A percentile compares a stretch with the other conserved stretches of the same genome.
These are phyloP conservation scores for Penicillium verrucosum DNA, from an alignment of 2,329 filamentous ascomycete genomes.

Conservation along the genomic window DNA sequence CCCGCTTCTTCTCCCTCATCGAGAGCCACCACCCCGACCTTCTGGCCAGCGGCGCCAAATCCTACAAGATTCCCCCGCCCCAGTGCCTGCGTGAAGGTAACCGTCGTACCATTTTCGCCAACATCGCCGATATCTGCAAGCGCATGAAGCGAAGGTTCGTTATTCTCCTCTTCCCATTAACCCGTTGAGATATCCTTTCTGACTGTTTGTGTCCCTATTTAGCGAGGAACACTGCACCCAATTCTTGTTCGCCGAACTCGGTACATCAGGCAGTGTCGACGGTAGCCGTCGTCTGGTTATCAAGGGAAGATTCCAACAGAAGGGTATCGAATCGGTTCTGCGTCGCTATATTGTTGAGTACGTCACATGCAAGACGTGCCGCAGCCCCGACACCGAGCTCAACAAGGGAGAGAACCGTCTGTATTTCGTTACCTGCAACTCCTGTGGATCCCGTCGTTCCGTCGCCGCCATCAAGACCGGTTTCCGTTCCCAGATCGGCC, in stretches of 20 bases:
- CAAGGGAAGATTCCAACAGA: slow-evolving; percentile 99
- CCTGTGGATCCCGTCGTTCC: slow-evolving; percentile 75
- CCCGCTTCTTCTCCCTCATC: slow-evolving; percentile 90
- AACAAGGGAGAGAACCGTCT: slow-evolving; percentile 99
- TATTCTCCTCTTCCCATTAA: neutral
- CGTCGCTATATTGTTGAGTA: slow-evolving; percentile 72
- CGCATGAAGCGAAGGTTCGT: slow-evolving; percentile 78
- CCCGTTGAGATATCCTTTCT: neutral
- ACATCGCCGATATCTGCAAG: slow-evolving; percentile 98
- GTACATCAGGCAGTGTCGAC: slow-evolving; percentile 93
- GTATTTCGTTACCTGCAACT: slow-evolving; percentile 98
- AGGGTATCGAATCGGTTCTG: slow-evolving; percentile 96
- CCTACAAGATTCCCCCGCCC: slow-evolving; percentile 98
- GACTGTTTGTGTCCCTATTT: slow-evolving; percentile 7
- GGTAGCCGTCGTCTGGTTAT: slow-evolving; percentile 91
- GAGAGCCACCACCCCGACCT: slow-evolving; percentile 97
- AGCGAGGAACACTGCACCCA: slow-evolving; percentile 96
- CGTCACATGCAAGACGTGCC: slow-evolving; percentile 98
- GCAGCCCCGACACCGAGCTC: slow-evolving; percentile 89
- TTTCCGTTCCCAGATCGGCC: slow-evolving; percentile 99
- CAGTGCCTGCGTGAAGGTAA: slow-evolving; percentile 99
- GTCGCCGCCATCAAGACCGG: slow-evolving; percentile 99
- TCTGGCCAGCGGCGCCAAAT: slow-evolving; percentile 80
- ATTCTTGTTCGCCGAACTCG: slow-evolving; percentile 96
- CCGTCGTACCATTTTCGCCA: slow-evolving; percentile 99